Base-by-base conservation (phyloP, 805 yeast genomes). In the Barnettozyma botsteinii region DNA sequence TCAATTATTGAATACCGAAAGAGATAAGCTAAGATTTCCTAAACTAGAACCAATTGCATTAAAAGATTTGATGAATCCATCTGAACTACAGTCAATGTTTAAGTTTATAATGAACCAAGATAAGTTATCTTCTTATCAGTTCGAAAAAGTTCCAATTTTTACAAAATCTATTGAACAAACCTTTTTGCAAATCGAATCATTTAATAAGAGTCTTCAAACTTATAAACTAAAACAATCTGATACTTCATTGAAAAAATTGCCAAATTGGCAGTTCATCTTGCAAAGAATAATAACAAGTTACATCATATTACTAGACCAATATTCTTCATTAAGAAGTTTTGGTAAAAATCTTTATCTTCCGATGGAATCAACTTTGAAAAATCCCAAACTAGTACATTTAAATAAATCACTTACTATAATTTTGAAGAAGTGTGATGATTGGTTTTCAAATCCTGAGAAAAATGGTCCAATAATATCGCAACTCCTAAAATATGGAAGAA, bases 401-500 rank as follows among this genome's bases (percentile, higher is more conserved):
- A 21, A 30, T 18, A 36, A 36, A 15, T 23, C 28, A 11, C 12
- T 30, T 3, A 9, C 17, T 17, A 22, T 52, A 48, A 40, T 58
- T 48, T 41, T 59, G 32, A 52, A 45, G 7, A 51, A 50, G 8
- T 52, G 67, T 40, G 69, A 67, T 19, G 72, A 66, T 12, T 46
- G 57, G 24, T 64, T 69, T 49, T 62, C 59, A 35, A 41, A 56
- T 1, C 50, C 67, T 7, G 69, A 65, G 43, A 69, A 65, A 36
- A 70, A 69, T 46, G 72, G 73, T 4, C 64, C 64, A 9, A 50
- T 71, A 15, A 57, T 69, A 24, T 72, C 73, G 13, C 67, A 64
- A 6, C 52, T 69, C 35, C 62, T 73, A 1, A 57, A 72, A 33
- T 63, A 64, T 27, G 50, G 69, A 3, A 55, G 75, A 25, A 61